phyloP scores from a whole-genome alignment of 1,139 yeast species.

The Geotrichum aggregatum region DNA sequence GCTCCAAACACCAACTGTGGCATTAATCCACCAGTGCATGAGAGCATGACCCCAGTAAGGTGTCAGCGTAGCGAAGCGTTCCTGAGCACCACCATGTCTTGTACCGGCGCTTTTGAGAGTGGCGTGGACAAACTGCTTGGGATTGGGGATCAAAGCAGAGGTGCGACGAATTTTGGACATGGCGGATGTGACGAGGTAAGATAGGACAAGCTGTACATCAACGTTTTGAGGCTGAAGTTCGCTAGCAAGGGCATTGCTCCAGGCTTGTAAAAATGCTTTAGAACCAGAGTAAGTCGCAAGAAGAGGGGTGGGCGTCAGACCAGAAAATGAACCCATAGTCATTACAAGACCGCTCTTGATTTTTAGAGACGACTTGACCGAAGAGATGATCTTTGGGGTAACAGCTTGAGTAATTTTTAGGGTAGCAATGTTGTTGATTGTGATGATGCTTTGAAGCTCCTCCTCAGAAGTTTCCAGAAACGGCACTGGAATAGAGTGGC shows the following conservation, averaged over 20 bases:
- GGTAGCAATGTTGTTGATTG: constrained; percentile 82
- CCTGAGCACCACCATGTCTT: constrained; percentile 88
- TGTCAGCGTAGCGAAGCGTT: constrained; percentile 76
- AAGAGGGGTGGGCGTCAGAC: constrained; percentile 85
- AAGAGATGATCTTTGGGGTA: constrained; percentile 60
- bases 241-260: constrained; percentile 89
- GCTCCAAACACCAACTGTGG: constrained; percentile 77
- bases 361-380: constrained; percentile 41
- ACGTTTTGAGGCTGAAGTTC: constrained; percentile 65
- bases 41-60: constrained; percentile 95
- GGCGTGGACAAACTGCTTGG: constrained; percentile 69
- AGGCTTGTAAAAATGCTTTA: constrained; percentile 86
- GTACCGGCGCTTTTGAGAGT: constrained; percentile 62
- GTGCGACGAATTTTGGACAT: constrained; percentile 90
- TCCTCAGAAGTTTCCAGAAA: constrained; percentile 70
- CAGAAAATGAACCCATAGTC: constrained; percentile 97
- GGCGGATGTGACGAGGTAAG: constrained; percentile 91
- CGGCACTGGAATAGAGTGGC: constrained; percentile 93
- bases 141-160: constrained; percentile 73
- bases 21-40: constrained; percentile 79
- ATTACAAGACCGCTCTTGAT: constrained; percentile 59
- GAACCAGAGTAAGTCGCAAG: constrained; percentile 95
- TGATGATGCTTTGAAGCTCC: constrained; percentile 74
- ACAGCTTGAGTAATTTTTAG: constrained; percentile 74
- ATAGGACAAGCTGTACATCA: constrained; percentile 80